A percentile compares a stretch with the other conserved stretches of the same genome.
Conservation (phyloP, 495 filamentous ascomycete species). For the Penicillium soppii region DNA sequence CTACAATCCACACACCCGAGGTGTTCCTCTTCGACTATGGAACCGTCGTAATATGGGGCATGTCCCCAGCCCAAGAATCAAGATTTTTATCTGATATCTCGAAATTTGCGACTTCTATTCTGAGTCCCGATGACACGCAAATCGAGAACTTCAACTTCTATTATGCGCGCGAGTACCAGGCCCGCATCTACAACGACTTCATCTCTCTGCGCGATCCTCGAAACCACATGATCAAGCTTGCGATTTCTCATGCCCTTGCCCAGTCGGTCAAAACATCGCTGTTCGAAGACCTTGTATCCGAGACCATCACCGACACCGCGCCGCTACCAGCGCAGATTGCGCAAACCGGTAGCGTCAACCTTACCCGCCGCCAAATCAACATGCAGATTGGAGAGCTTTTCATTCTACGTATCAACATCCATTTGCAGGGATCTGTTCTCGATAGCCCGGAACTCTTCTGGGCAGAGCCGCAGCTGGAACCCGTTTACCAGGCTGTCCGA, state of each 20-base stretch:
- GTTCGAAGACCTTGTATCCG: conserved; percentile 93
- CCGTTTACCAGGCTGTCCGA: conserved; percentile 89
- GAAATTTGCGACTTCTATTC: conserved; percentile 92
- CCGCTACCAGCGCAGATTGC: conserved; percentile 89
- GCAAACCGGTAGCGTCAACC: conserved; percentile 81
- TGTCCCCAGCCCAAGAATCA: conserved; percentile 80
- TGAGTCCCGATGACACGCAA: conserved; percentile 83
- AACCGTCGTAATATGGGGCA: conserved; percentile 99
- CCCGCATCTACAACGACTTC: conserved; percentile 98
- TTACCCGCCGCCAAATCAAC: conserved; percentile 84
- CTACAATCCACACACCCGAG: conserved; percentile 83
- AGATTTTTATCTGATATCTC: conserved; percentile 89
- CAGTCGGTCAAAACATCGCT: conserved; percentile 97
- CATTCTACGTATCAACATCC: conserved; percentile 95
- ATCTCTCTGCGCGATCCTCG: conserved; percentile 88
- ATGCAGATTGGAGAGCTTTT: conserved; percentile 99
- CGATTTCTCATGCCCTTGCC: conserved; percentile 90
- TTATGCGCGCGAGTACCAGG: conserved; percentile 95
- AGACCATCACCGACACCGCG: conserved; percentile 86
- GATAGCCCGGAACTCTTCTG: conserved; percentile 98
- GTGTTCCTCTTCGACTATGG: conserved; percentile 97
- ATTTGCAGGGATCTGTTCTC: conserved; percentile 94
- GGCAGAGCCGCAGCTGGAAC: conserved; percentile 95
- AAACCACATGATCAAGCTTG: conserved; percentile 97
- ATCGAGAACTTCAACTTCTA: conserved; percentile 99